Percentiles rank a stretch among this genome's conserved stretches.
Conservation (phyloP, 306 rosid species). For the Carpinus viminea region DNA sequence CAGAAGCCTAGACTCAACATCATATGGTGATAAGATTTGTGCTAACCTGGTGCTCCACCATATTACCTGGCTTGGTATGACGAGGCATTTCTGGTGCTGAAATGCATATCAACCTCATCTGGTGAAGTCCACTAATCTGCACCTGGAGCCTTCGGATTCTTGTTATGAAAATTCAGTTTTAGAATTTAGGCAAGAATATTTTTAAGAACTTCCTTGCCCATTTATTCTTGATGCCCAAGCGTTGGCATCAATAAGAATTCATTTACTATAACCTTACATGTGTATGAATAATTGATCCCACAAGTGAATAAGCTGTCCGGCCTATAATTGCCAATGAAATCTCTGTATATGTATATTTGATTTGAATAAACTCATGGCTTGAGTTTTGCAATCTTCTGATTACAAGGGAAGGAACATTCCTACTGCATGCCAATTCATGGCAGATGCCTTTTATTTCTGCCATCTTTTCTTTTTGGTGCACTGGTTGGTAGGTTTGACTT, state of each 20-base stretch:
- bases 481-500: not conserved
- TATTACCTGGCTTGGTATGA: not conserved
- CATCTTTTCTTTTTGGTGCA: not conserved
- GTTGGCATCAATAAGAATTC: not conserved
- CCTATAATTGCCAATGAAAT: not conserved
- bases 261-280: not conserved
- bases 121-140: not conserved
- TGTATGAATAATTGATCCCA: not conserved
- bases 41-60: too few species aligned
- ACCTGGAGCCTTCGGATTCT: not conserved
- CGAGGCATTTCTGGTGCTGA: not conserved
- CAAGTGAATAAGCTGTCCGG: not conserved
- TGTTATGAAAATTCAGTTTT: not conserved
- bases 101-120: not conserved
- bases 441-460: not conserved
- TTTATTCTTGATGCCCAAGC: not conserved
- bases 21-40: slow-evolving; percentile 48
- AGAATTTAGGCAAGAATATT: not conserved
- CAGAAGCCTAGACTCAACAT: slow-evolving; percentile 58
- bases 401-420: not conserved
- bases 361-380: not conserved
- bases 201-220: not conserved
- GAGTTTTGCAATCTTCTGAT: not conserved
- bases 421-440: not conserved
- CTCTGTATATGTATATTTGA: not conserved